A percentile compares a stretch with the other conserved stretches of the same genome.
These are phyloP conservation scores for Metschnikowia kunwiensis DNA, from an alignment of 805 yeast species.

Conservation along the genomic window DNA sequence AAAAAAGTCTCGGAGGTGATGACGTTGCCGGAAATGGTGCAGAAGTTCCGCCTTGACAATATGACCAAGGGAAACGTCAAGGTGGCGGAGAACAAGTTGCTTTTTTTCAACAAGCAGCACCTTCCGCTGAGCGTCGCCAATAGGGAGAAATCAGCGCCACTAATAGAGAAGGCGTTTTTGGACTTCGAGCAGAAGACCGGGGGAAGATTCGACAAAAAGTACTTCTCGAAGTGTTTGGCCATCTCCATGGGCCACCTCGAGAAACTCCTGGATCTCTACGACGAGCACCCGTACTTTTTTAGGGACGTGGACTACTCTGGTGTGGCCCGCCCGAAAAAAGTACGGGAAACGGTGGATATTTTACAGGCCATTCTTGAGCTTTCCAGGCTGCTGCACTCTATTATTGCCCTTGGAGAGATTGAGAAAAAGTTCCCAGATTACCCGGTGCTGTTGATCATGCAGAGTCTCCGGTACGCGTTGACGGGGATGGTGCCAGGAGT, in stretches of 20 bases:
- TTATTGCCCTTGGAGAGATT: slow-evolving; percentile 4
- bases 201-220: slow-evolving; percentile 23
- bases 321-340: slow-evolving; percentile 14
- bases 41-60: slow-evolving; percentile 60
- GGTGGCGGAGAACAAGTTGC: slow-evolving; percentile 74
- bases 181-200: slow-evolving; percentile 15
- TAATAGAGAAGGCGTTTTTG: slow-evolving; percentile 33
- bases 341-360: slow-evolving; percentile 11
- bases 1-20: slow-evolving; percentile 51
- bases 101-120: slow-evolving; percentile 74
- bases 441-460: slow-evolving; percentile 10
- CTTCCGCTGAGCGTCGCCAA: slow-evolving; percentile 43
- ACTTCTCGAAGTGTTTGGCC: slow-evolving; percentile 39
- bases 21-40: slow-evolving; percentile 48
- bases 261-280: slow-evolving; percentile 50
- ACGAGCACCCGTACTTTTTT: slow-evolving; percentile 50
- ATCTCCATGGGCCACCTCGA: slow-evolving; percentile 49
- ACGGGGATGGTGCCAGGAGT: slow-evolving; percentile 71
- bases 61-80: slow-evolving; percentile 93
- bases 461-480: slow-evolving; percentile 52
- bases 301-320: slow-evolving; percentile 30
- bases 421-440: slow-evolving; percentile 1
- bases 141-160: slow-evolving; percentile 30
- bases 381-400: slow-evolving; percentile 6
- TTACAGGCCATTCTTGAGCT: slow-evolving; percentile 16